Conservation (phyloP, 495 filamentous ascomycete genomes). For the Acidiella bohemica region DNA sequence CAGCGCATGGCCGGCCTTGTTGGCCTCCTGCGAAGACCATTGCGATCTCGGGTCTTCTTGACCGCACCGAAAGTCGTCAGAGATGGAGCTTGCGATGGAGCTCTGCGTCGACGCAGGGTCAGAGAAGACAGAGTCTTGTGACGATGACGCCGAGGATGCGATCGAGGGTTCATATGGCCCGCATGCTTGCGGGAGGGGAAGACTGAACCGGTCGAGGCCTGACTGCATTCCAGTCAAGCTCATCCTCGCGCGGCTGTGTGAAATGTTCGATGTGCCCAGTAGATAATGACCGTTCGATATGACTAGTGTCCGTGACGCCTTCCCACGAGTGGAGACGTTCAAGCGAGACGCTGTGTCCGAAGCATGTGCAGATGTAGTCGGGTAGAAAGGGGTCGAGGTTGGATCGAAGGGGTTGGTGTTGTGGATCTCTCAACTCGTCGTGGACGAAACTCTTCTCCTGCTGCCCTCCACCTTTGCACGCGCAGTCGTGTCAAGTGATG, state of each 20-base stretch:
- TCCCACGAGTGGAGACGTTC: constrained; percentile 4
- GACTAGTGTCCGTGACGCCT: constrained; percentile 9
- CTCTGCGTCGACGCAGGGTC: constrained; percentile 10
- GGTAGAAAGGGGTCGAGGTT: too few species aligned
- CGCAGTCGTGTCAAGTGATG: constrained; percentile 3
- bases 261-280: constrained; percentile 5
- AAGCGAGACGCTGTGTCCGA: too few species aligned
- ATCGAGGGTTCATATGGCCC: constrained; percentile 18
- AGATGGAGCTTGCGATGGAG: constrained; percentile 18
- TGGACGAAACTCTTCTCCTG: neutral
- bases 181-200: neutral
- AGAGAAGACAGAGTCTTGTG: constrained; percentile 21
- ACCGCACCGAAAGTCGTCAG: constrained; percentile 13
- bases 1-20: neutral
- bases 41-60: constrained; percentile 13
- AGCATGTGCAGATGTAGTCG: too few species aligned
- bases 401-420: neutral
- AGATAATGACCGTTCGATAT: constrained; percentile 9
- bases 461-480: neutral
- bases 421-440: neutral
- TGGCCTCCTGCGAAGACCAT: constrained; percentile 8
- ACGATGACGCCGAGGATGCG: constrained; percentile 20
- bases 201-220: constrained; percentile 5
- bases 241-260: constrained; percentile 5
- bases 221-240: constrained; percentile 2